Percentiles rank a stretch among this genome's conserved stretches.
Evolutionary conservation across 495 filamentous ascomycete species (phyloP).

Genomic region (Viridothelium virens): DNA sequence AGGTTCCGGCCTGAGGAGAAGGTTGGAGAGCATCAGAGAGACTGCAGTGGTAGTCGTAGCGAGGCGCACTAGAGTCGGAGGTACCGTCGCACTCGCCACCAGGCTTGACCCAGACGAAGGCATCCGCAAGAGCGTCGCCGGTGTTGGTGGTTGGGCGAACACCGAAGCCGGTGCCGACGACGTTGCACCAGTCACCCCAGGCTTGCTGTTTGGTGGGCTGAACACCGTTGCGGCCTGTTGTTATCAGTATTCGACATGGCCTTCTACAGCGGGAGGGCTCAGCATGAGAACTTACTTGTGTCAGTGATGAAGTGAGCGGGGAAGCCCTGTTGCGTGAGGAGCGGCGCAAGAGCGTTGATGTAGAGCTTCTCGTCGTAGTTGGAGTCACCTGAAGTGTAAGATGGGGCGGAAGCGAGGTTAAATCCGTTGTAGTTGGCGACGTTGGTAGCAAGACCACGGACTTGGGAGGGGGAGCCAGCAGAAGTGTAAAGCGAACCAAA

Average conservation of each 20-base stretch:
- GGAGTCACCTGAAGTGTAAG: constrained; percentile 38
- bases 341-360: constrained; percentile 56
- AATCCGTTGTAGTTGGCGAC: constrained; percentile 43
- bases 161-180: constrained; percentile 67
- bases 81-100: constrained; percentile 79
- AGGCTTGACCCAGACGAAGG: constrained; percentile 80
- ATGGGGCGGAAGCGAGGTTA: constrained; percentile 35
- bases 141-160: constrained; percentile 57
- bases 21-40: constrained; percentile 52
- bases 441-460: constrained; percentile 72
- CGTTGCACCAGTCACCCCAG: constrained; percentile 84
- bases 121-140: constrained; percentile 55
- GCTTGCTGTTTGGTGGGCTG: constrained; percentile 53
- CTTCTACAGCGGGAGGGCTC: neutral
- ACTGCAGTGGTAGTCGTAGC: constrained; percentile 70
- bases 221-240: constrained; percentile 55
- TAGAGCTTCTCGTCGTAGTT: constrained; percentile 67
- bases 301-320: constrained; percentile 69
- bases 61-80: constrained; percentile 48
- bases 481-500: constrained; percentile 59
- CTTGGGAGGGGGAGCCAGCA: constrained; percentile 54
- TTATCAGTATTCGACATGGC: neutral
- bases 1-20: constrained; percentile 68
- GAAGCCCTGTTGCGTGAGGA: constrained; percentile 55
- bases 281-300: constrained; percentile 34